Evolutionary conservation across 768 basidiomycete genomes (phyloP).

Genomic region (Tricholoma terreum): DNA sequence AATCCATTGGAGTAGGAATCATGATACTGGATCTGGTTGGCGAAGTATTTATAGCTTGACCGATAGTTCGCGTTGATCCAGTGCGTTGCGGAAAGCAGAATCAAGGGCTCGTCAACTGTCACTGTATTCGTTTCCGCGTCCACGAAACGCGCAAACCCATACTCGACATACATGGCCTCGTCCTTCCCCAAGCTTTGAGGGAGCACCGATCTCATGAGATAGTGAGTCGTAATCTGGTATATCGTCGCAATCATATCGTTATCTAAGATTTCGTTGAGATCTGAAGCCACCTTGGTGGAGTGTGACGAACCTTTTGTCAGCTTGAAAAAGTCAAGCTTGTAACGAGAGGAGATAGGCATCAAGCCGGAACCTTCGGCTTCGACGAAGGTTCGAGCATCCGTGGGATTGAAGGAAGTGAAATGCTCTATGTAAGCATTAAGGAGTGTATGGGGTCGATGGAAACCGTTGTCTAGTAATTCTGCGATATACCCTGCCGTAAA

Average conservation of each 20-base stretch:
- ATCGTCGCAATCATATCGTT: conserved; percentile 36
- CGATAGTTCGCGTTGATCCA: conserved; percentile 38
- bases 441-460: conserved; percentile 36
- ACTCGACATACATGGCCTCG: conserved; percentile 39
- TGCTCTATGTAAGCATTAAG: conserved; percentile 40
- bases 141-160: conserved; percentile 43
- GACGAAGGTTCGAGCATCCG: conserved; percentile 33
- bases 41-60: conserved; percentile 34
- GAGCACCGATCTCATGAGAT: conserved; percentile 39
- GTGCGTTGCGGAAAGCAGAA: conserved; percentile 38
- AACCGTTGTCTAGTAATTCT: conserved; percentile 37
- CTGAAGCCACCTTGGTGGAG: background rate
- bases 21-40: conserved; percentile 31
- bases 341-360: conserved; percentile 33
- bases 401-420: conserved; percentile 37
- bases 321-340: conserved; percentile 40
- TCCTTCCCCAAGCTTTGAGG: conserved; percentile 34
- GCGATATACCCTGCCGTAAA: conserved; percentile 44
- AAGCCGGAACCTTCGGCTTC: conserved; percentile 25
- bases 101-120: conserved; percentile 36
- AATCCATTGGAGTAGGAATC: conserved; percentile 38
- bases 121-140: conserved; percentile 36
- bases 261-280: conserved; percentile 20
- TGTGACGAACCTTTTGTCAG: conserved; percentile 36
- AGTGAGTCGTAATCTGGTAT: conserved; percentile 35